Conservation (phyloP, 306 rosid species). For the Chamaecrista fasciculata region DNA sequence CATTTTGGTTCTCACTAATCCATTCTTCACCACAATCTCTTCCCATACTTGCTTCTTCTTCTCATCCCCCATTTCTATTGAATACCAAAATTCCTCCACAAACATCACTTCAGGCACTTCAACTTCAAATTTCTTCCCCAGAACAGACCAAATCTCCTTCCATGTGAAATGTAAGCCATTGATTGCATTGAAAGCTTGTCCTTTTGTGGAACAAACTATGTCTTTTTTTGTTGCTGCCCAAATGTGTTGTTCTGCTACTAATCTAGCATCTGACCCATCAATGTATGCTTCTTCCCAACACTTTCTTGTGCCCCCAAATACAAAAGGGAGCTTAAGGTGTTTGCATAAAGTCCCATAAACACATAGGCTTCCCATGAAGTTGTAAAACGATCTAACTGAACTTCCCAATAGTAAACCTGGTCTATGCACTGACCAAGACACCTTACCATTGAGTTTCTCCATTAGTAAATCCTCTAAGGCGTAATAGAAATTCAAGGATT, state of each 20-base stretch:
- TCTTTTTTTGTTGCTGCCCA: slow-evolving; percentile 65
- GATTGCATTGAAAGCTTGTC: slow-evolving; percentile 65
- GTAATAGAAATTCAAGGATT: slow-evolving; percentile 60
- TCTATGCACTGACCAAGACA: slow-evolving; percentile 75
- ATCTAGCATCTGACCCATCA: slow-evolving; percentile 84
- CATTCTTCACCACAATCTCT: slow-evolving; percentile 71
- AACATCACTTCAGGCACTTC: slow-evolving; percentile 45
- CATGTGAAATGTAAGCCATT: slow-evolving; percentile 76
- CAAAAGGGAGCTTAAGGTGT: slow-evolving; percentile 59
- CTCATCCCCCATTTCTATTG: slow-evolving; percentile 49
- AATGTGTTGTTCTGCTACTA: slow-evolving; percentile 85
- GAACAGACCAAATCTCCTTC: slow-evolving; percentile 75
- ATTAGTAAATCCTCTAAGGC: slow-evolving; percentile 74
- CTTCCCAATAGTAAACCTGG: slow-evolving; percentile 79
- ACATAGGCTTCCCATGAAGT: slow-evolving; percentile 74
- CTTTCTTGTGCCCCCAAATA: slow-evolving; percentile 71
- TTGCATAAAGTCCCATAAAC: slow-evolving; percentile 83
- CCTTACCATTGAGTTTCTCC: slow-evolving; percentile 55
- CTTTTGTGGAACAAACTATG: background rate
- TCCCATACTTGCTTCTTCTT: slow-evolving; percentile 64
- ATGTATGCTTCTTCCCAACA: slow-evolving; percentile 81
- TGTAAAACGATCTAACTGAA: slow-evolving; percentile 63
- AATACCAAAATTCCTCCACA: slow-evolving; percentile 51
- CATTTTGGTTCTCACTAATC: slow-evolving; percentile 56
- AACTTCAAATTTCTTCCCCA: slow-evolving; percentile 61